Conservation (phyloP, 495 filamentous ascomycete genomes). For the Penicillium parvum region DNA sequence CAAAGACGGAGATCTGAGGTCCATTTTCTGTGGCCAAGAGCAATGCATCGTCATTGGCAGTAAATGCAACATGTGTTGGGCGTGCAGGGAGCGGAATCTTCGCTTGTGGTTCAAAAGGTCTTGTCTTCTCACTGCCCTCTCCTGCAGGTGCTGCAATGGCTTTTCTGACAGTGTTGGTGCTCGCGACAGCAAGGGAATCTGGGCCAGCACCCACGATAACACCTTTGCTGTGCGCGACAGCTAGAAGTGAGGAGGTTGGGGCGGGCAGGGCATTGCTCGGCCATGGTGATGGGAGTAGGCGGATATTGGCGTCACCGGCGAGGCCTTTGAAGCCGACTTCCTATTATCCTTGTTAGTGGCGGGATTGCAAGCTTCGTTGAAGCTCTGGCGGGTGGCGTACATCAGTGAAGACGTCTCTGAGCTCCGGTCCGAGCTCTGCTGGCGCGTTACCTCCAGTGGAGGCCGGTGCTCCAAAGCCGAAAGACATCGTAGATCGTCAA, state of each 20-base stretch:
- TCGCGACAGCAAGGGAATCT: conserved; percentile 68
- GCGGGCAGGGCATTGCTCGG: conserved; percentile 66
- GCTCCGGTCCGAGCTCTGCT: conserved; percentile 40
- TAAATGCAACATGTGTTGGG: conserved; percentile 87
- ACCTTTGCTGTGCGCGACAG: conserved; percentile 74
- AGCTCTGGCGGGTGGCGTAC: conserved; percentile 26
- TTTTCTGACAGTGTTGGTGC: conserved; percentile 71
- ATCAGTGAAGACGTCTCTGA: conserved; percentile 46
- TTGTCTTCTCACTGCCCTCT: conserved; percentile 56
- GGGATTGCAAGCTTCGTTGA: not conserved
- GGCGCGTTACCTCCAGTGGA: conserved; percentile 28
- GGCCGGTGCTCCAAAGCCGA: conserved; percentile 46
- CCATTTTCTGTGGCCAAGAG: conserved; percentile 79
- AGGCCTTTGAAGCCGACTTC: conserved; percentile 78
- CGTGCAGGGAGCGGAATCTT: conserved; percentile 66
- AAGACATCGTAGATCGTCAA: too few relatives aligned
- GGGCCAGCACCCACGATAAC: conserved; percentile 85
- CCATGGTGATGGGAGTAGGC: conserved; percentile 76
- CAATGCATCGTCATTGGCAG: conserved; percentile 75
- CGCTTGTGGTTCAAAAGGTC: conserved; percentile 68
- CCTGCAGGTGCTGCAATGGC: conserved; percentile 59
- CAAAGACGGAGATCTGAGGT: conserved; percentile 78
- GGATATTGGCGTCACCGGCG: conserved; percentile 74
- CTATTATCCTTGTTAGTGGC: conserved; percentile 37
- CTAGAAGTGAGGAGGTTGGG: conserved; percentile 78